Percentiles rank a stretch among this genome's conserved stretches.
Evolutionary conservation across 2,329 filamentous ascomycete species (phyloP).

Genomic region (Penicillium sp.): DNA sequence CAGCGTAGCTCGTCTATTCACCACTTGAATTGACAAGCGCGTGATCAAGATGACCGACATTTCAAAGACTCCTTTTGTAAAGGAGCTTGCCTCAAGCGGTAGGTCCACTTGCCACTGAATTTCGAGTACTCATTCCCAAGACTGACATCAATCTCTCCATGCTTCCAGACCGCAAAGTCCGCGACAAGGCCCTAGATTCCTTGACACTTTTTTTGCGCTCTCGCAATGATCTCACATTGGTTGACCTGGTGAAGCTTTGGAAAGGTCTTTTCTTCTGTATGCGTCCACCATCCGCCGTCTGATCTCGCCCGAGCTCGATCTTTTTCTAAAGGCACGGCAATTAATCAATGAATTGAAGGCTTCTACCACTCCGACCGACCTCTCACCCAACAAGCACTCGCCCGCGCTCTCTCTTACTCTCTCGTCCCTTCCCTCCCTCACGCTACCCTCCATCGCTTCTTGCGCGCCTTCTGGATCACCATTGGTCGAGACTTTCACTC

Average conservation of each 20-base stretch:
- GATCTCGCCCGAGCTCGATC: no score
- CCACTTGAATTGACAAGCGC: constrained; percentile 5
- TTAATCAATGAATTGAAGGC: constrained; percentile 38
- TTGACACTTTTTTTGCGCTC: constrained; percentile 71
- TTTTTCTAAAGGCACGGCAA: no score
- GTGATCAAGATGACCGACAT: constrained; percentile 30
- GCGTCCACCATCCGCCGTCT: constrained; percentile 9
- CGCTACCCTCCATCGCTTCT: constrained; percentile 42
- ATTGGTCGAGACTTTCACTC: constrained; percentile 63
- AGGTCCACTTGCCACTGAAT: background rate
- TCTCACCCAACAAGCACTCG: constrained; percentile 77
- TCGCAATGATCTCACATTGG: constrained; percentile 54
- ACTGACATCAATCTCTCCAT: constrained; percentile 5
- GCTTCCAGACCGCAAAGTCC: constrained; percentile 64
- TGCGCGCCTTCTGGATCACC: constrained; percentile 65
- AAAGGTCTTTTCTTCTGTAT: constrained; percentile 84
- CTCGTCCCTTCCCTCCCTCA: constrained; percentile 58
- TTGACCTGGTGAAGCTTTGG: constrained; percentile 84
- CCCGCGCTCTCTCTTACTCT: constrained; percentile 63
- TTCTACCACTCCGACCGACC: constrained; percentile 92
- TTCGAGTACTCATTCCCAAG: background rate
- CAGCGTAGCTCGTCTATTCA: constrained; percentile 3
- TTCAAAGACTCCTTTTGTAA: constrained; percentile 64
- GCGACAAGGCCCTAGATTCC: constrained; percentile 69
- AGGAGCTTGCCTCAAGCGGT: constrained; percentile 80